These are phyloP conservation scores for Phialocephala subalpina DNA, from an alignment of 2,329 filamentous ascomycete species.

Conservation along the genomic window DNA sequence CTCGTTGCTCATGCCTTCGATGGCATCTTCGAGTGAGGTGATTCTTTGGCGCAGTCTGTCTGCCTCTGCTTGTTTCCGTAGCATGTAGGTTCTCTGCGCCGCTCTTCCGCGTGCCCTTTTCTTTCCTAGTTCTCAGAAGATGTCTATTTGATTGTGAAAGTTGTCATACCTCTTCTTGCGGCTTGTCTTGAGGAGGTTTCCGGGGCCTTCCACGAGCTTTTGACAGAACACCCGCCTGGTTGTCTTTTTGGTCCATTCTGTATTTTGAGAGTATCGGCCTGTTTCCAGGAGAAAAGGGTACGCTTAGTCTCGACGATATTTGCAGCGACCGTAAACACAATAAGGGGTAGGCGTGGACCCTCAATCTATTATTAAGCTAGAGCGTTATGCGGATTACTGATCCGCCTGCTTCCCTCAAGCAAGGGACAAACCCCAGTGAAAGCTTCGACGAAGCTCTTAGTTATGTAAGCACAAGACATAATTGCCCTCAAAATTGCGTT, in stretches of 20 bases:
- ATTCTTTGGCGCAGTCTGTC: constrained; percentile 11
- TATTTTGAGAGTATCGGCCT: neutral
- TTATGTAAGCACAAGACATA: neutral
- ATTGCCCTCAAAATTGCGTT: neutral
- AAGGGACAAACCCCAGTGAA: neutral
- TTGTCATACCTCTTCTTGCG: constrained; percentile 8
- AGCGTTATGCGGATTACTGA: neutral
- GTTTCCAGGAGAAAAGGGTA: too few species aligned
- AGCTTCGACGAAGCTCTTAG: neutral
- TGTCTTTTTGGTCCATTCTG: neutral
- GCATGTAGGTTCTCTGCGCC: constrained; percentile 15
- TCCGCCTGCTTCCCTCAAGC: neutral
- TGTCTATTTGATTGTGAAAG: neutral
- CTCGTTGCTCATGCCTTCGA: constrained; percentile 18
- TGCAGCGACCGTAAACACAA: neutral
- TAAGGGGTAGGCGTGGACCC: neutral
- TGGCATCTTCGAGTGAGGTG: constrained; percentile 11
- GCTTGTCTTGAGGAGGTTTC: constrained; percentile 13
- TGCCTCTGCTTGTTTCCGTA: constrained; percentile 18
- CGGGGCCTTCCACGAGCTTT: constrained; percentile 15
- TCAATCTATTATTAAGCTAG: neutral
- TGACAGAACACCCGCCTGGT: neutral
- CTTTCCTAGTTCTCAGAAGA: neutral
- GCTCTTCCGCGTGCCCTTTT: constrained; percentile 14
- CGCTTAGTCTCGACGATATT: too few species aligned